phyloP scores from a whole-genome alignment of 768 basidiomycete species.

The Mycena rosella region DNA sequence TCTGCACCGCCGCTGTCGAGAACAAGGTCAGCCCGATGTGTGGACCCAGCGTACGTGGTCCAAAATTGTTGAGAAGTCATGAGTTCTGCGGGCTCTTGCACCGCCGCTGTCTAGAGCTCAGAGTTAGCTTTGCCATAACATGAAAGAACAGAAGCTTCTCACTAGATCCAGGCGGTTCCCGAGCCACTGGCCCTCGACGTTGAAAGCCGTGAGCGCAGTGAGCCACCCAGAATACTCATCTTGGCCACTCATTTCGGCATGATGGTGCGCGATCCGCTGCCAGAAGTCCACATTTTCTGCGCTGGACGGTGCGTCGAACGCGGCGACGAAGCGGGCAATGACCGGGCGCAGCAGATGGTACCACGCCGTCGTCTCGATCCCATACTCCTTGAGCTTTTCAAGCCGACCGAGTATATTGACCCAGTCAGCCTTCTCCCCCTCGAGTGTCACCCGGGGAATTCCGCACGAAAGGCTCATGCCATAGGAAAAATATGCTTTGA shows the following conservation, averaged over 20 bases:
- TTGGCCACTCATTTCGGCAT: slow-evolving; percentile 8
- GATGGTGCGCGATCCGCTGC: slow-evolving; percentile 12
- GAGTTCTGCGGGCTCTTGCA: background rate
- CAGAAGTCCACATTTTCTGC: background rate
- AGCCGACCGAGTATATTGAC: slow-evolving; percentile 36
- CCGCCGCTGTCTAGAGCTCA: background rate
- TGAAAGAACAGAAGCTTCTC: background rate
- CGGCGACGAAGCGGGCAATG: slow-evolving; percentile 8
- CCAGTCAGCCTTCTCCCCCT: slow-evolving; percentile 41
- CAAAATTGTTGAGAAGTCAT: slow-evolving; percentile 17
- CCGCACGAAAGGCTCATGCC: slow-evolving; percentile 33
- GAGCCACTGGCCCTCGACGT: slow-evolving; percentile 30
- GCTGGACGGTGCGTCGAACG: too few species aligned
- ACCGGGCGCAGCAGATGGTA: slow-evolving; percentile 37
- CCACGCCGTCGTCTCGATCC: slow-evolving; percentile 33
- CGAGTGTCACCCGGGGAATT: slow-evolving; percentile 34
- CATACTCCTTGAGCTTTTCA: slow-evolving; percentile 40
- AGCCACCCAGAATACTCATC: slow-evolving; percentile 34
- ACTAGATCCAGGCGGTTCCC: slow-evolving; percentile 18
- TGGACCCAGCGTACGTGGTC: slow-evolving; percentile 3
- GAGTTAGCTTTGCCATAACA: background rate
- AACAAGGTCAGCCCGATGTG: background rate
- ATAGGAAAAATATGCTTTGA: slow-evolving; percentile 41
- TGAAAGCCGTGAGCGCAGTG: slow-evolving; percentile 34
- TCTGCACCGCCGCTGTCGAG: too few species aligned